Conservation (phyloP, 2,329 filamentous ascomycete species). For the Aspergillus candidus region DNA sequence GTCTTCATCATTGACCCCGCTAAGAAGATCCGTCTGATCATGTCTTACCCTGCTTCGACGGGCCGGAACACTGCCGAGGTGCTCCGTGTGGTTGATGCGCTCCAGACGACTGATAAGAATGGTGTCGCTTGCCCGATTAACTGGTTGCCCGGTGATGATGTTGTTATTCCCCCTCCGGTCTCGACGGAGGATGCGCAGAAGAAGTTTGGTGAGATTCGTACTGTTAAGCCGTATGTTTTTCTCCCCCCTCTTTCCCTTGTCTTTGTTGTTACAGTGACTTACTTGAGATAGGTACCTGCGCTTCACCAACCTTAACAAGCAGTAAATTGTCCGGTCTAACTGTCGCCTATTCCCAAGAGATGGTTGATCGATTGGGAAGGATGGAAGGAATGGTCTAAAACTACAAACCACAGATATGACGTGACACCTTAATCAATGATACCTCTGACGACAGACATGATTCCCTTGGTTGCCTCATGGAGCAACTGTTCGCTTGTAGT, state of each 20-base stretch:
- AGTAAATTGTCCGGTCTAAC: constrained; percentile 17
- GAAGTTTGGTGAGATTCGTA: constrained; percentile 69
- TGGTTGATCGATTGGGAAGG: too few relatives aligned
- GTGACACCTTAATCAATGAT: constrained; percentile 7
- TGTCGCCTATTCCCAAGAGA: not conserved
- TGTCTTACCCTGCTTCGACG: constrained; percentile 87
- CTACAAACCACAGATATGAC: constrained; percentile 2
- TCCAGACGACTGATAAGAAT: constrained; percentile 84
- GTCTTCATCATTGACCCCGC: constrained; percentile 93
- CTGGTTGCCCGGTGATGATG: constrained; percentile 83
- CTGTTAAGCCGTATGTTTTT: constrained; percentile 51
- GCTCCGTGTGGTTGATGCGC: constrained; percentile 70
- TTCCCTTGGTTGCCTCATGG: not conserved
- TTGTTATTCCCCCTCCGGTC: constrained; percentile 81
- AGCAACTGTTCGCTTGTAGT: not conserved
- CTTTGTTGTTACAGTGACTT: not conserved
- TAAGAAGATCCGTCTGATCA: constrained; percentile 89
- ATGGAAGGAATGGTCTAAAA: too few relatives aligned
- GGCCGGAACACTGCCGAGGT: constrained; percentile 79
- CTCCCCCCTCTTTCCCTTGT: not conserved
- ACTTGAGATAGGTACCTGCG: constrained; percentile 30
- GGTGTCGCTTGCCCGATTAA: constrained; percentile 84
- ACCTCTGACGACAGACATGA: constrained; percentile 7
- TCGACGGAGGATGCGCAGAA: constrained; percentile 80
- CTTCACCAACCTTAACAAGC: constrained; percentile 32